A percentile compares a stretch with the other conserved stretches of the same genome.
Evolutionary conservation across 2,329 filamentous ascomycete genomes (phyloP).

Genomic region (Fusarium coicis): DNA sequence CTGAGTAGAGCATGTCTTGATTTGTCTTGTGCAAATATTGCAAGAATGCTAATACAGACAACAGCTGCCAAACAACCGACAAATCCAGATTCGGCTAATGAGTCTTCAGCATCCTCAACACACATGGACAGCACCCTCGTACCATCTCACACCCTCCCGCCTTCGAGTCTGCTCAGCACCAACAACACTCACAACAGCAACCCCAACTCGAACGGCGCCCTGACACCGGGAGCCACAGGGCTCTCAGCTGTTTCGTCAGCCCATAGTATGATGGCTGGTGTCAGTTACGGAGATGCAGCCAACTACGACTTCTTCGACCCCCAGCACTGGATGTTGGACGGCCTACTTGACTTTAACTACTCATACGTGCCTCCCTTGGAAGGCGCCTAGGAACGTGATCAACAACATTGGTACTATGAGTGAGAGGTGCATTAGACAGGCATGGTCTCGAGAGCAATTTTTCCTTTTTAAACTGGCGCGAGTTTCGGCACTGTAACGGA

Average conservation of each 20-base stretch:
- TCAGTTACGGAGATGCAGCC: slow-evolving; percentile 73
- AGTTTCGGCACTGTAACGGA: slow-evolving; percentile 11
- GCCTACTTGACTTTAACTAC: slow-evolving; percentile 83
- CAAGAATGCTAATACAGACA: slow-evolving; percentile 36
- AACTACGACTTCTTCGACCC: slow-evolving; percentile 93
- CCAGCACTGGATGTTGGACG: slow-evolving; percentile 92
- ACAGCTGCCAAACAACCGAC: slow-evolving; percentile 85
- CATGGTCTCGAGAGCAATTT: not conserved
- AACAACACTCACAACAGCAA: slow-evolving; percentile 14
- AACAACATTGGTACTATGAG: not conserved
- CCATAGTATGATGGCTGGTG: slow-evolving; percentile 59
- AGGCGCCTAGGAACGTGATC: slow-evolving; percentile 53
- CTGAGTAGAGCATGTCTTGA: slow-evolving; percentile 42
- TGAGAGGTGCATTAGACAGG: slow-evolving; percentile 7
- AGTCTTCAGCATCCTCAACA: slow-evolving; percentile 76
- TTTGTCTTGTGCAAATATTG: slow-evolving; percentile 35
- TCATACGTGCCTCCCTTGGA: slow-evolving; percentile 67
- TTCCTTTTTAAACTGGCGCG: slow-evolving; percentile 9
- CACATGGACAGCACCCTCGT: slow-evolving; percentile 71
- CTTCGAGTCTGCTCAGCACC: slow-evolving; percentile 58
- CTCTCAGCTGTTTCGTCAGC: slow-evolving; percentile 53
- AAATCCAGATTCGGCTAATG: slow-evolving; percentile 81
- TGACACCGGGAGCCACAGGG: slow-evolving; percentile 63
- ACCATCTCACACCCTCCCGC: slow-evolving; percentile 51
- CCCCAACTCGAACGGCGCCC: slow-evolving; percentile 57